phyloP scores from a whole-genome alignment of 2,329 filamentous ascomycete species.

The Claviceps africana region DNA sequence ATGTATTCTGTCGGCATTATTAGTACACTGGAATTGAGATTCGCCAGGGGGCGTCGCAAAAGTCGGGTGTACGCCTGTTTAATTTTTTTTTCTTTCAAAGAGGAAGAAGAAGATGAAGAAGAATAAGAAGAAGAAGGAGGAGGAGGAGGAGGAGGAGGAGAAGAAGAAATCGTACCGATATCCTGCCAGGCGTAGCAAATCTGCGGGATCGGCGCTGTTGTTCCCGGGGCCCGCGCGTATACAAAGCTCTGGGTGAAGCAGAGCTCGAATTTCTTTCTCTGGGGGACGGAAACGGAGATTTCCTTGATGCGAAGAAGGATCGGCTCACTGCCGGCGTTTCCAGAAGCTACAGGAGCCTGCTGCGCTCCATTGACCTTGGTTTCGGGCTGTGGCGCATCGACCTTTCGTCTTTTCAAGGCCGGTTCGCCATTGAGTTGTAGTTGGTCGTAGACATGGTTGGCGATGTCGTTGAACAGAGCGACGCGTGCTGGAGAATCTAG shows the following conservation, averaged over 20 bases:
- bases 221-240: constrained; percentile 40
- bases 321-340: constrained; percentile 31
- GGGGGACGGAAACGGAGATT: constrained; percentile 52
- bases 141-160: no score
- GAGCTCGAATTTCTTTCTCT: constrained; percentile 54
- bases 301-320: constrained; percentile 49
- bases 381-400: constrained; percentile 27
- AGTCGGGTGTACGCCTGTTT: no score
- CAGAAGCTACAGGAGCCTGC: background rate
- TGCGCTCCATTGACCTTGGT: constrained; percentile 10
- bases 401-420: constrained; percentile 36
- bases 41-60: background rate
- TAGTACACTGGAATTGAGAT: constrained; percentile 2
- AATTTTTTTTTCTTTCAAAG: no score
- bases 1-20: constrained; percentile 33
- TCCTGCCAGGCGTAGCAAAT: constrained; percentile 47
- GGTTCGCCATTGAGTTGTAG: constrained; percentile 28
- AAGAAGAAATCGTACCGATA: constrained; percentile 48
- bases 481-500: constrained; percentile 36
- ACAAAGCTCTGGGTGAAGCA: constrained; percentile 46
- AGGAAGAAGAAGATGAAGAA: no score
- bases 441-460: constrained; percentile 33
- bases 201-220: constrained; percentile 35
- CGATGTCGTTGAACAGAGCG: constrained; percentile 43
- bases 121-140: no score